phyloP scores from a whole-genome alignment of 1,284 basidiomycete genomes.

The Malassezia yamatoensis region DNA sequence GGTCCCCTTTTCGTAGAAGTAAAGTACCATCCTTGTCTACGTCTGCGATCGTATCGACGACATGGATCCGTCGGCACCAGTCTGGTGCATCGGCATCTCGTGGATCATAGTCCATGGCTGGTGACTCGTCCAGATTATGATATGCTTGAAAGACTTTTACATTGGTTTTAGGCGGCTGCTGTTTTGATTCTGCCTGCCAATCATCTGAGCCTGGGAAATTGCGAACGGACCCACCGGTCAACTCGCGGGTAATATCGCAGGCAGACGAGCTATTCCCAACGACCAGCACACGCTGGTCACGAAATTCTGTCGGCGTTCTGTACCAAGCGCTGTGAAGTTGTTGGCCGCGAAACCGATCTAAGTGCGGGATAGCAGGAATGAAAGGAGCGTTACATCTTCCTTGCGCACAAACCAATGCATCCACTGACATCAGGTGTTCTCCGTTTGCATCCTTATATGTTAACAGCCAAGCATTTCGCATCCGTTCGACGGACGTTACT shows the following conservation, averaged over 20 bases:
- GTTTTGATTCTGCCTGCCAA: slow-evolving; percentile 13
- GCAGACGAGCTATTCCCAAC: slow-evolving; percentile 53
- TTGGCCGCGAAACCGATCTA: slow-evolving; percentile 48
- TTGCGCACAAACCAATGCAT: slow-evolving; percentile 46
- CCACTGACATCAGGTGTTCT: slow-evolving; percentile 17
- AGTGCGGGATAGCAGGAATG: slow-evolving; percentile 49
- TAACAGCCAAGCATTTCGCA: slow-evolving; percentile 8
- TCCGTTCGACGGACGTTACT: slow-evolving; percentile 37
- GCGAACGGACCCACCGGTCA: slow-evolving; percentile 37
- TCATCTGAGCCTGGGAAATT: slow-evolving; percentile 4
- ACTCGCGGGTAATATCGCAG: slow-evolving; percentile 53
- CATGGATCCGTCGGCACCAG: slow-evolving; percentile 34
- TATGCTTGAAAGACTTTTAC: slow-evolving; percentile 27
- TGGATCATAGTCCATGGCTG: slow-evolving; percentile 41
- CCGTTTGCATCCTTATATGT: neutral
- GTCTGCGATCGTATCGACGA: slow-evolving; percentile 24
- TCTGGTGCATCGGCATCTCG: slow-evolving; percentile 21
- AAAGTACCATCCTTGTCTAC: slow-evolving; percentile 18
- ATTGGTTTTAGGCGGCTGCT: neutral
- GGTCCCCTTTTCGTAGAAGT: slow-evolving; percentile 17
- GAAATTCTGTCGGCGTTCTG: slow-evolving; percentile 43
- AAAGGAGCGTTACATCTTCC: slow-evolving; percentile 53
- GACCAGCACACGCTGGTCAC: slow-evolving; percentile 50
- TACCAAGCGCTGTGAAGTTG: slow-evolving; percentile 52
- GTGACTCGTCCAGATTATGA: slow-evolving; percentile 24